Evolutionary conservation across 2,329 filamentous ascomycete species (phyloP), one percentile per base, ranked within the genome.

Genomic region (Coniochaeta prunicola): DNA sequence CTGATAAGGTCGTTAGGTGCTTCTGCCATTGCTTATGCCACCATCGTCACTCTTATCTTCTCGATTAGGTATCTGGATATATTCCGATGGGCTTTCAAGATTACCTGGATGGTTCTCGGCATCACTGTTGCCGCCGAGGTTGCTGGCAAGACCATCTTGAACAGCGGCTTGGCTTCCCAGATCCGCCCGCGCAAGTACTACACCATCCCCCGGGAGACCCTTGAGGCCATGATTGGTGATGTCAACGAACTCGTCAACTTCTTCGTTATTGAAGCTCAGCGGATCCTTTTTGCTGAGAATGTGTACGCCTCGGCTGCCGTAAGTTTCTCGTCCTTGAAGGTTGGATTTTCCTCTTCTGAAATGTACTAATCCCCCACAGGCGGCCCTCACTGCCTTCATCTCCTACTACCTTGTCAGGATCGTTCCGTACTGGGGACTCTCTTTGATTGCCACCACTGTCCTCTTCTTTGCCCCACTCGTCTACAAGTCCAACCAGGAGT

Each of bases 221-320:
- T 89, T 40, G 83, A 89, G 66, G 71, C 74, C 59, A 64, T 86
- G 63, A 81, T 87, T 65, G 83, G 83, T 59, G 86, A 89, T 64
- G 75, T 85, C 42, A 82, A 88, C 67, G 86, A 89, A 73, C 79
- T 89, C 60, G 72, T 86, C 74, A 89, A 89, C 79, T 89, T 89
- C 72, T 85, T 89, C 66, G 78, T 88, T 61, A 87, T 89, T 59
- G 87, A 89, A 76, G 76, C 80, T 56, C 87, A 89, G 76, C 81
- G 86, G 62, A 82, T 89, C 64, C 68, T 89, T 59, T 89, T 85
- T 64, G 86, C 80, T 48, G 87, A 89, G 79, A 89, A 88, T 65
- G 71, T 89, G 59, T 72, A 75, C 62, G 80, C 77, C 59, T 88
- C 86, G 24, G 73, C 75, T 66, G 79, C 77, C 64, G 86, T 88